These are phyloP conservation scores for Sugiyamaella japonica DNA, from an alignment of 1,139 yeast species.

Conservation along the genomic window DNA sequence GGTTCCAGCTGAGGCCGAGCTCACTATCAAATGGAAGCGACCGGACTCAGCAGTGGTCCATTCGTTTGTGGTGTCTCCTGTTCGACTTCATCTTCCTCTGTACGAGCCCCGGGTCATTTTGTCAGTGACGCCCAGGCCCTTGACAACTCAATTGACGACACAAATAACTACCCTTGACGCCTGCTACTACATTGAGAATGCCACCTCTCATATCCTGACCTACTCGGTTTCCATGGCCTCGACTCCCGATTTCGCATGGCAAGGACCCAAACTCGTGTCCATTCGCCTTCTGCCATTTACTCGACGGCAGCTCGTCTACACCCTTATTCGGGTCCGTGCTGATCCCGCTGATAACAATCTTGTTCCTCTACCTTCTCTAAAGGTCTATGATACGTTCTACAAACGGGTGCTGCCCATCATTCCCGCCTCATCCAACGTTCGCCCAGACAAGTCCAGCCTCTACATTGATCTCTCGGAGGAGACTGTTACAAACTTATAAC, in stretches of 20 bases:
- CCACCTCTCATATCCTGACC: constrained; percentile 65
- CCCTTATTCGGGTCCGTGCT: constrained; percentile 32
- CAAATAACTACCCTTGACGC: constrained; percentile 2
- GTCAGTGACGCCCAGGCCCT: constrained; percentile 21
- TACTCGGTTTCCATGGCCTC: constrained; percentile 53
- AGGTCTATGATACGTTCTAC: constrained; percentile 64
- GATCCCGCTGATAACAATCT: constrained; percentile 22
- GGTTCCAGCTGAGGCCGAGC: constrained; percentile 38
- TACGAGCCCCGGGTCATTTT: constrained; percentile 70
- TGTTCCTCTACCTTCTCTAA: constrained; percentile 55
- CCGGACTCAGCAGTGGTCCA: constrained; percentile 13
- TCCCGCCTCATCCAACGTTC: constrained; percentile 37
- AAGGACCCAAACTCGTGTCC: constrained; percentile 40
- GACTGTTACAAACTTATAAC: not conserved
- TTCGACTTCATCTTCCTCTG: constrained; percentile 53
- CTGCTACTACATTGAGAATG: constrained; percentile 65
- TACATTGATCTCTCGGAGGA: constrained; percentile 1
- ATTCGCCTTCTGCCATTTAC: constrained; percentile 65
- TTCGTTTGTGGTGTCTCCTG: constrained; percentile 33
- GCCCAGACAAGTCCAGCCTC: constrained; percentile 10
- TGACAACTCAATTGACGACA: not conserved
- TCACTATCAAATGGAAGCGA: constrained; percentile 38
- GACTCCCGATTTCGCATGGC: constrained; percentile 43
- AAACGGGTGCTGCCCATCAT: constrained; percentile 62
- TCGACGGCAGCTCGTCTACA: constrained; percentile 49